Evolutionary conservation across 371 early-diverging fungal species (phyloP), one percentile per base, ranked within the genome.

Genomic region (Basidiobolus meristosporus): DNA sequence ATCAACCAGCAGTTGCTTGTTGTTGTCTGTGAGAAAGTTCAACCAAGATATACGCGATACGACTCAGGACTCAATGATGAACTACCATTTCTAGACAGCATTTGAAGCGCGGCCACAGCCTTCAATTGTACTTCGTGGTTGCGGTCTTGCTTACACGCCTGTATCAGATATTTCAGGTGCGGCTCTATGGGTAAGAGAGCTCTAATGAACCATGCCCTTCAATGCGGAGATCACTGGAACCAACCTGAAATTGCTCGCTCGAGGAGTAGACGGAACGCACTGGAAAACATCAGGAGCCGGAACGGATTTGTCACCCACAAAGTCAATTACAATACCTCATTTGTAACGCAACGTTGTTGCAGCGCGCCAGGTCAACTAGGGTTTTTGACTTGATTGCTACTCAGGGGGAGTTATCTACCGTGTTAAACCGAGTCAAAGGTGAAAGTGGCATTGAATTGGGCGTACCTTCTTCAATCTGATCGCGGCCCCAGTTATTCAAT

Each of bases 51-150:
- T n/a, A 38, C 10, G 11, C n/a, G 1, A n/a, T 10, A 39, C 31
- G 20, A 22, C 18, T 29, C 10, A 14, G 23, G 10, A 18, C 23
- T 30, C 10, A 19, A 21, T 28, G 7, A 15, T 18, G 19, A 15
- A n/a, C n/a, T 59, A 73, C 79, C 84, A 43, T 58, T 56, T 36
- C 77, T 56, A 3, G 82, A 65, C 5, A 85, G 55, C 42, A 81
- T 57, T 39, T 82, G 82, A 6, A 85, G 44, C 0, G 77, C 62
- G 2, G 65, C 63, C 2, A 85, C 47, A 4, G 73, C 80, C 35
- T 65, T 70, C 46, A 62, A 60, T 32, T 60, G 60, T 20, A 57
- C 43, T 22, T 64, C 65, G 11, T 68, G 57, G 17, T 68, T 54
- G 9, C 6, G 3, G 4, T 34, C 11, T 10, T 18, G 34, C 9